Evolutionary conservation across 805 yeast species (phyloP), one percentile per base, ranked within the genome.

Genomic region (Dipodascus albidus): DNA sequence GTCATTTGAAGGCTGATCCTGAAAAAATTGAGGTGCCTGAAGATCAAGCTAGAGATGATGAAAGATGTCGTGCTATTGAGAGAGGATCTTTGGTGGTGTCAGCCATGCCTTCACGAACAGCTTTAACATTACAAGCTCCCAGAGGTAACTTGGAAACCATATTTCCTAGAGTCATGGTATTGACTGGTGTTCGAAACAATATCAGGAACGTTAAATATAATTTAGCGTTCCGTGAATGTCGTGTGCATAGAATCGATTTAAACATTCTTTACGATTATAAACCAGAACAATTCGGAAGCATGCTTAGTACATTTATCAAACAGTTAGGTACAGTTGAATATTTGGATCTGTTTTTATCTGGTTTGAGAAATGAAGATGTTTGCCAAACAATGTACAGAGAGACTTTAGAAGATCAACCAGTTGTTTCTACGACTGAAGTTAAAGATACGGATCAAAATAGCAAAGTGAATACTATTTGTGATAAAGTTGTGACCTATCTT

Each of bases 121-220:
- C 90, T 0, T 89, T 95, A 19, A 81, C 87, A 2, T 73, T 93
- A 52, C 96, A 93, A 67, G 96, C 96, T 2, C 95, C 95, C 55
- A 79, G 99, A 66, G 99, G 99, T 57, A 93, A 93, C 63, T 71
- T 93, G 59, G 99, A 93, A 67, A 89, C 98, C 0, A 85, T 93
- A 19, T 83, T 81, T 62, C 99, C 99, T 14, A 77, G 99, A 66
- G 85, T 93, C 49, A 82, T 93, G 85, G 95, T 91, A 2, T 71
- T 93, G 42, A 77, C 86, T 11, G 93, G 84, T 21, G 95, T 93
- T 23, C 78, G 99, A 59, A 73, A 76, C 33, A 75, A 76, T 59
- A 87, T 93, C 56, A 72, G 76, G 33, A 69, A 72, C 0, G 73
- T 69, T 54, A 71, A 79, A 35, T 93, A 84, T 62, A 72, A 70